Conservation (phyloP, 352 stramenopile genomes). For the Globisporangium irregulare region DNA sequence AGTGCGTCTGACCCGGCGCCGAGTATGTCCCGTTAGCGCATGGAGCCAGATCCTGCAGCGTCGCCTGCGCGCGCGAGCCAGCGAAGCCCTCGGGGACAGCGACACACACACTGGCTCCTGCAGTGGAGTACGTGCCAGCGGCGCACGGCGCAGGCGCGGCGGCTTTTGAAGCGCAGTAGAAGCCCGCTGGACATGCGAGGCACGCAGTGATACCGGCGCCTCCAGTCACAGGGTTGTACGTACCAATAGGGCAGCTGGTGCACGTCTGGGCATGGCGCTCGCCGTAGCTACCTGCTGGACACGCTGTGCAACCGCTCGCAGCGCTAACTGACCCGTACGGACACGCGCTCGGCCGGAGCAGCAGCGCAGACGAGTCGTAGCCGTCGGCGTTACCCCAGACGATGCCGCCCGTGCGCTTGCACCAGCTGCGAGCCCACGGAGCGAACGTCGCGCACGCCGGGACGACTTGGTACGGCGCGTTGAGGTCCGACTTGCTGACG, state of each 20-base stretch:
- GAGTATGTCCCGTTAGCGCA: conserved; percentile 57
- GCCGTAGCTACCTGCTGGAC: conserved; percentile 39
- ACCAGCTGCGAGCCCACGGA: conserved; percentile 51
- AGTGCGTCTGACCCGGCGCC: conserved; percentile 43
- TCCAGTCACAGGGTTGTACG: conserved; percentile 36
- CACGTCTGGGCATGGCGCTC: conserved; percentile 32
- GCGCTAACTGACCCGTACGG: conserved; percentile 21
- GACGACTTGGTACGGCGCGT: conserved; percentile 47
- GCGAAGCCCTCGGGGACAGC: conserved; percentile 44
- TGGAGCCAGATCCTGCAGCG: conserved; percentile 26
- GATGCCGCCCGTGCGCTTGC: conserved; percentile 39
- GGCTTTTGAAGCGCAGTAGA: conserved; percentile 29
- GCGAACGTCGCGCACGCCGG: conserved; percentile 39
- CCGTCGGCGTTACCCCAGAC: conserved; percentile 51
- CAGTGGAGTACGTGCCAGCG: conserved; percentile 35
- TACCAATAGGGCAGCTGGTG: conserved; percentile 36
- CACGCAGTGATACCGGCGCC: conserved; percentile 26
- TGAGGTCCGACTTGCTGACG: conserved; percentile 39
- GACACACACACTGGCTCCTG: conserved; percentile 29
- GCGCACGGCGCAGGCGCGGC: conserved; percentile 26
- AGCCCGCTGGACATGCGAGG: conserved; percentile 42
- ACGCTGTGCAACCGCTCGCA: conserved; percentile 25
- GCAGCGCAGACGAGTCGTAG: conserved; percentile 41
- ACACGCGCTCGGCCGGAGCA: conserved; percentile 46
- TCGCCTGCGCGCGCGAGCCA: conserved; percentile 26